These are phyloP conservation scores for Neostapfia colusana DNA, from an alignment of 176 grass and related monocot species.

Conservation along the genomic window DNA sequence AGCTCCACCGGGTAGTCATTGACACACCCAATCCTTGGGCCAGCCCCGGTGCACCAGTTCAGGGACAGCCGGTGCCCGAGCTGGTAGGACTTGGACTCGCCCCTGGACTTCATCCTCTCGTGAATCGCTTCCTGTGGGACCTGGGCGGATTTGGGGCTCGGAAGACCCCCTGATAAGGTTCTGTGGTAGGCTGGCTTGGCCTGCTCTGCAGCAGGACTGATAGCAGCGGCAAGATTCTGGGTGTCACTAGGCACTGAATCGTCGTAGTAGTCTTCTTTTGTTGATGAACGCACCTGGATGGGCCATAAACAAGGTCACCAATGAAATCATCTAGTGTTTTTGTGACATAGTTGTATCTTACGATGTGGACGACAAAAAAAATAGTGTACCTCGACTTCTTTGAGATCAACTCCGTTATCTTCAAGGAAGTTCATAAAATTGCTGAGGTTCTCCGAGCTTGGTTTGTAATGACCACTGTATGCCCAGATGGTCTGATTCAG, in stretches of 20 bases:
- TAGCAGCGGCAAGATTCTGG: slow-evolving; percentile 5
- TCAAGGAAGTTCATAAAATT: slow-evolving; percentile 70
- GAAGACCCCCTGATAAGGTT: slow-evolving; percentile 76
- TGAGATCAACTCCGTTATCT: slow-evolving; percentile 68
- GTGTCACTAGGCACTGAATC: slow-evolving; percentile 37
- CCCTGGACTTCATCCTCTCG: slow-evolving; percentile 75
- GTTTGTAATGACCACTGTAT: slow-evolving; percentile 96
- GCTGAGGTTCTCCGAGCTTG: slow-evolving; percentile 62
- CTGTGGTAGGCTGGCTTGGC: slow-evolving; percentile 62
- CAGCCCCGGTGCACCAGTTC: slow-evolving; percentile 82
- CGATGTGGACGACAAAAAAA: background rate
- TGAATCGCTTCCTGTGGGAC: slow-evolving; percentile 58
- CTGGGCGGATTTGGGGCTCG: slow-evolving; percentile 48
- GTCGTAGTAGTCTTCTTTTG: slow-evolving; percentile 71
- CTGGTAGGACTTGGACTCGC: slow-evolving; percentile 71
- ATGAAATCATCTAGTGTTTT: slow-evolving; percentile 15
- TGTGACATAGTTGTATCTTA: background rate
- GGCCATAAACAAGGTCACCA: slow-evolving; percentile 23
- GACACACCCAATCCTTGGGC: slow-evolving; percentile 92
- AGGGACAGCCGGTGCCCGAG: slow-evolving; percentile 75
- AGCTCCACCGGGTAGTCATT: slow-evolving; percentile 78
- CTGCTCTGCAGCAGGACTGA: slow-evolving; percentile 22
- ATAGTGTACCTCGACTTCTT: slow-evolving; percentile 59
- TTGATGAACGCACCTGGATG: slow-evolving; percentile 54
- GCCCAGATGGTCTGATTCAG: slow-evolving; percentile 65